These are phyloP conservation scores for Citrus hindsii DNA, from an alignment of 345 rosid genomes.

Conservation along the genomic window DNA sequence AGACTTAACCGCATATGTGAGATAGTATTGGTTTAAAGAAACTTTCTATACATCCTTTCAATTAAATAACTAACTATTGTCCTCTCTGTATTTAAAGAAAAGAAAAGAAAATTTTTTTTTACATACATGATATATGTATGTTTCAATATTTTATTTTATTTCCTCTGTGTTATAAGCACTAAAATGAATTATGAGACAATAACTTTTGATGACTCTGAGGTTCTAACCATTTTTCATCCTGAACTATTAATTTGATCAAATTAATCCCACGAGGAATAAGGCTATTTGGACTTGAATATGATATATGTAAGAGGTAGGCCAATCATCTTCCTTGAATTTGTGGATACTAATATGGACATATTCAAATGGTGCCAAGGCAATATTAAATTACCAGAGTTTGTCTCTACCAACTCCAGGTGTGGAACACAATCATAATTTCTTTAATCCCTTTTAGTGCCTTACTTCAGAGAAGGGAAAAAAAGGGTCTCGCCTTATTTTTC, in stretches of 20 bases:
- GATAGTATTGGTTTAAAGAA: too few species aligned
- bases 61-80: too few species aligned
- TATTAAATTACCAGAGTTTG: constrained; percentile 46
- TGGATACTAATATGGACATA: constrained; percentile 69
- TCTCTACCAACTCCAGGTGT: constrained; percentile 56
- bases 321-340: constrained; percentile 56
- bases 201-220: too few species aligned
- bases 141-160: background rate
- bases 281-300: background rate
- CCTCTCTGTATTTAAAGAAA: too few species aligned
- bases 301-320: constrained; percentile 37
- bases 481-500: background rate
- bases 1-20: too few species aligned
- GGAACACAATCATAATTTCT: background rate
- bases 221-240: background rate
- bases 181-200: too few species aligned
- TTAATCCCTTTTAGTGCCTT: too few species aligned
- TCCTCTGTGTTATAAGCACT: background rate
- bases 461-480: background rate
- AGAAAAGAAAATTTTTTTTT: too few species aligned
- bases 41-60: too few species aligned
- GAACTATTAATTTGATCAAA: background rate
- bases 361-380: constrained; percentile 51
- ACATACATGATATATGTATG: background rate
- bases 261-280: background rate